Evolutionary conservation across 1,139 yeast species (phyloP).

Genomic region (Suhomyces bolitotheri): DNA sequence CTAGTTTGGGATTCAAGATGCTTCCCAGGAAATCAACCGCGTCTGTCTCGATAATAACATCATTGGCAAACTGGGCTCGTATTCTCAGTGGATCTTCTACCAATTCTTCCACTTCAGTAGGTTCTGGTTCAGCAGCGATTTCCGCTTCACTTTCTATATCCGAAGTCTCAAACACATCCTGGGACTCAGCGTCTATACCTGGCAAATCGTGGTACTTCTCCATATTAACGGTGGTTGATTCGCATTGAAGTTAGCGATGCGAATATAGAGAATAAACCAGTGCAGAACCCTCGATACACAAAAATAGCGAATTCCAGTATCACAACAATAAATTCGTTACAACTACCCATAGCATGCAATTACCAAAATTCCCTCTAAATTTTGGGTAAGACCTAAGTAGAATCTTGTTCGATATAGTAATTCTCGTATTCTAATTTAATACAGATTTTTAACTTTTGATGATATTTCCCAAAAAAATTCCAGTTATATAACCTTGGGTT

Average conservation of each 20-base stretch:
- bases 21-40: constrained; percentile 42
- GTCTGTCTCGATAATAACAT: constrained; percentile 18
- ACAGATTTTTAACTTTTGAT: no score
- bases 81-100: constrained; percentile 23
- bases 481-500: no score
- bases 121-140: constrained; percentile 9
- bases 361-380: no score
- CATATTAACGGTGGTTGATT: constrained; percentile 13
- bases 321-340: no score
- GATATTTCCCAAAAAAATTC: no score
- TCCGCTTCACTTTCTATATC: constrained; percentile 41
- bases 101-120: constrained; percentile 17
- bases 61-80: constrained; percentile 23
- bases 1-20: constrained; percentile 19
- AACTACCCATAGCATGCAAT: no score
- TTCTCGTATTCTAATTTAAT: no score
- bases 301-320: no score
- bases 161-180: constrained; percentile 52
- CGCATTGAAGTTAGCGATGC: no score
- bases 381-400: no score
- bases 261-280: not conserved
- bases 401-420: no score
- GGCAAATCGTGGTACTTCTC: constrained; percentile 29
- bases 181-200: constrained; percentile 28
- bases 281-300: no score